These are phyloP conservation scores for Cryoendolithus antarcticus DNA, from an alignment of 2,329 filamentous ascomycete species.

Conservation along the genomic window DNA sequence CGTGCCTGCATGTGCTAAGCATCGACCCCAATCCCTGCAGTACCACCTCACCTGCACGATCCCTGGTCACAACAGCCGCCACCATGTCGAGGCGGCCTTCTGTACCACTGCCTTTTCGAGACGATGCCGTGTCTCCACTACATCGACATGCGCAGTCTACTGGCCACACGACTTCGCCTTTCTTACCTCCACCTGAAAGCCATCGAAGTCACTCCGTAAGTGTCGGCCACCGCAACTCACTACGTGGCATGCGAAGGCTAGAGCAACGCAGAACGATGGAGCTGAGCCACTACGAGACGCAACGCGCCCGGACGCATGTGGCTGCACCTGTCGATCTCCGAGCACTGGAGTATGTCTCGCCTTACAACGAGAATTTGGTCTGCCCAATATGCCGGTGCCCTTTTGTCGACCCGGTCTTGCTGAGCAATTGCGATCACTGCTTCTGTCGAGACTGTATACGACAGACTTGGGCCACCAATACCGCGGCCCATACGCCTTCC, in stretches of 20 bases:
- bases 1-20: too few relatives aligned
- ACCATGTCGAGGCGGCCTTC: too few relatives aligned
- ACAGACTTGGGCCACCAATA: slow-evolving; percentile 31
- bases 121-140: too few relatives aligned
- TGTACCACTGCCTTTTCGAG: too few relatives aligned
- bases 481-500: slow-evolving; percentile 16
- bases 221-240: not conserved
- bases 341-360: slow-evolving; percentile 44
- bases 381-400: slow-evolving; percentile 54
- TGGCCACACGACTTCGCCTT: too few relatives aligned
- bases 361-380: slow-evolving; percentile 48
- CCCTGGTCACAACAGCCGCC: too few relatives aligned
- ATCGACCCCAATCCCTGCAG: too few relatives aligned
- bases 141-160: too few relatives aligned
- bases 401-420: slow-evolving; percentile 44
- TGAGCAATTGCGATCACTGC: slow-evolving; percentile 49
- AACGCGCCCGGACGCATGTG: slow-evolving; percentile 16
- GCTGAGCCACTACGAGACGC: slow-evolving; percentile 17
- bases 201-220: too few relatives aligned
- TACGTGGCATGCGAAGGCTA: slow-evolving; percentile 13
- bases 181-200: too few relatives aligned
- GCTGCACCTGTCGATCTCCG: slow-evolving; percentile 40
- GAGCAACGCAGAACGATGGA: slow-evolving; percentile 22
- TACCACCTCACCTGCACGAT: too few relatives aligned
- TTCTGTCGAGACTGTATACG: slow-evolving; percentile 50